These are phyloP conservation scores for Lodderomyces margitis DNA, from an alignment of 1,139 yeast species.

Conservation along the genomic window DNA sequence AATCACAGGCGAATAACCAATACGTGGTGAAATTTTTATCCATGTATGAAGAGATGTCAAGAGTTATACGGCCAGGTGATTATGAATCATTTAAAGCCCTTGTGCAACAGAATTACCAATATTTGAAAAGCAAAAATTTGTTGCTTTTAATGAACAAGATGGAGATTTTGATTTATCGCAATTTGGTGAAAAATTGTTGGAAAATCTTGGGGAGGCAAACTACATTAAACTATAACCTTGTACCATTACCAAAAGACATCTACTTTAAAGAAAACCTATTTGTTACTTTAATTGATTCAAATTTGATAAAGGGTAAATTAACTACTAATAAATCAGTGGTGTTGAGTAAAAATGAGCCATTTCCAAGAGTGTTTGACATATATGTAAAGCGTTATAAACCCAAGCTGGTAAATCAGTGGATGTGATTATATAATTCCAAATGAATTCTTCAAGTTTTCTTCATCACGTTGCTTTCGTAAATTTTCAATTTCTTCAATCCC, in stretches of 20 bases:
- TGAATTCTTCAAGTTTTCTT: slow-evolving; percentile 56
- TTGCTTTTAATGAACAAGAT: slow-evolving; percentile 30
- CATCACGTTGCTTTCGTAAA: slow-evolving; percentile 63
- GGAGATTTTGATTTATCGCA: slow-evolving; percentile 45
- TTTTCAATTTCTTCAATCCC: slow-evolving; percentile 87
- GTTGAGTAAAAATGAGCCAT: slow-evolving; percentile 49
- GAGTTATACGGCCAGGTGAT: slow-evolving; percentile 41
- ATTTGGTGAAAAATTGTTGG: slow-evolving; percentile 42
- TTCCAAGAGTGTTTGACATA: slow-evolving; percentile 44
- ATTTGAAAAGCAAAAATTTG: slow-evolving; percentile 35
- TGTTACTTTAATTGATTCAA: slow-evolving; percentile 51
- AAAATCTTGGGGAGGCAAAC: slow-evolving; percentile 24
- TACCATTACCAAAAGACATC: slow-evolving; percentile 25
- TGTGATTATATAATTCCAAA: slow-evolving; percentile 28
- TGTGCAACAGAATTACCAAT: slow-evolving; percentile 30
- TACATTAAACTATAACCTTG: slow-evolving; percentile 29
- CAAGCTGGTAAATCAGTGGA: slow-evolving; percentile 12
- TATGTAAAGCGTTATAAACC: slow-evolving; percentile 11
- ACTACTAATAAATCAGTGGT: slow-evolving; percentile 46
- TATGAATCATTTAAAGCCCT: slow-evolving; percentile 29
- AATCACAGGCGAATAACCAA: slow-evolving; percentile 11
- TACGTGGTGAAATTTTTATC: slow-evolving; percentile 20
- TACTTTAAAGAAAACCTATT: slow-evolving; percentile 46
- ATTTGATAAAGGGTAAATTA: slow-evolving; percentile 51
- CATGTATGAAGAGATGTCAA: slow-evolving; percentile 36